Evolutionary conservation across 345 rosid species (phyloP).

Genomic region (Carallia pectinifolia): DNA sequence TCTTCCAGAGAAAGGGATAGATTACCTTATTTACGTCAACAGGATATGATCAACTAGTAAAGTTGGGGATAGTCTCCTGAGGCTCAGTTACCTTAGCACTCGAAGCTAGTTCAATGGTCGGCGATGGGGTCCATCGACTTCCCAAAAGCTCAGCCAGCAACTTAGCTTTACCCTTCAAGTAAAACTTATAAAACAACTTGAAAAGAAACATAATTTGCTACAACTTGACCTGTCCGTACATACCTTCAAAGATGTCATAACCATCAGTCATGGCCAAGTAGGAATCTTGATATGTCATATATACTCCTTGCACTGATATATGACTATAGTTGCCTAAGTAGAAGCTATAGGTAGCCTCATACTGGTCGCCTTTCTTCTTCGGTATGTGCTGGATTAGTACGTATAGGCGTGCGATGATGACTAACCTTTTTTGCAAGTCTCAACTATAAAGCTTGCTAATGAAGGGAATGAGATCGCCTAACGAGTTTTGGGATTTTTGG

Average conservation of each 20-base stretch:
- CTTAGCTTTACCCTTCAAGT: conserved; percentile 21
- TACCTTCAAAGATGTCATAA: conserved; percentile 23
- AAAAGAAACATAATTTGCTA: conserved; percentile 17
- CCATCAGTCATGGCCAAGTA: conserved; percentile 22
- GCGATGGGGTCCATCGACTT: conserved; percentile 15
- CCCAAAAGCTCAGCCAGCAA: conserved; percentile 24
- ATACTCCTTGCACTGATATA: conserved; percentile 22
- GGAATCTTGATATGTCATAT: conserved; percentile 17
- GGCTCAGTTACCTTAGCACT: conserved; percentile 20
- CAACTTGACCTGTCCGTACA: conserved; percentile 21
- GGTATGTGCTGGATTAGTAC: conserved; percentile 23
- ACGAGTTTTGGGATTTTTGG: conserved; percentile 35
- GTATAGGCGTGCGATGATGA: conserved; percentile 15
- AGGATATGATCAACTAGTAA: conserved; percentile 7
- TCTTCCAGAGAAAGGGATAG: not conserved
- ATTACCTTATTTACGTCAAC: not conserved
- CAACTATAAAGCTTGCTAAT: conserved; percentile 38
- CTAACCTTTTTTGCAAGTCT: conserved; percentile 23
- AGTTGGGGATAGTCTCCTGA: conserved; percentile 6
- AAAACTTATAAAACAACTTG: conserved; percentile 27
- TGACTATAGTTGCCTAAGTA: conserved; percentile 25
- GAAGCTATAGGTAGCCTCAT: conserved; percentile 30
- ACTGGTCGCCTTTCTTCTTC: conserved; percentile 24
- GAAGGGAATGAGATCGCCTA: conserved; percentile 56
- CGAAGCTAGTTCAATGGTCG: conserved; percentile 11